Base-by-base conservation (phyloP, 1,139 yeast species). In the Fermentozyma sake region DNA sequence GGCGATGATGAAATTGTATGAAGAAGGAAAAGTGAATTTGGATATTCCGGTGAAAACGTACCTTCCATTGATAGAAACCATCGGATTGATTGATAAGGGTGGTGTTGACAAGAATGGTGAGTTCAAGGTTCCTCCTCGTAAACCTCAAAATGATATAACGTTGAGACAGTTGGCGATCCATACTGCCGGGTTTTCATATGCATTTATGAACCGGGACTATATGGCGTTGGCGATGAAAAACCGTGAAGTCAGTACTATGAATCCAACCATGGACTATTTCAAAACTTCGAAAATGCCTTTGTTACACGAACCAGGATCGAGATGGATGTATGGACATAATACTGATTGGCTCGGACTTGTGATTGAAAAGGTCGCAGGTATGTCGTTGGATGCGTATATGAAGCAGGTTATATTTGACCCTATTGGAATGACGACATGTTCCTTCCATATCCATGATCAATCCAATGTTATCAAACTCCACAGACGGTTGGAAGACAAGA, bases 261-360 rank as follows among this genome's bases (percentile, higher is more conserved):
- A 44, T 11, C 63, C 68, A 2, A 39, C 52, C 4, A 32, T 33
- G 30, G 51, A 47, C 12, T 47, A 51, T 17, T 62, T 61, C 34
- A 34, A 48, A 22, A 48, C 52, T 22, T 43, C 48, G 3, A 48
- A 54, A 33, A 49, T 49, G 29, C 79, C 79, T 0, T 54, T 75
- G 27, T 33, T 61, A 3, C 60, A 56, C 32, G 78, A 75, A 40
- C 81, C 81, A 2, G 80, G 80, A 2, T 48, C 70, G 1, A 40
- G 49, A 7, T 75, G 74, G 68, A 45, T 48, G 28, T 75, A 75
- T 43, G 80, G 81, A 11, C 61, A 61, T 28, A 59, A 64, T 28
- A 52, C 61, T 19, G 81, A 75, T 40, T 70, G 78, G 76, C 64
- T 70, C 4, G 79, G 80, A 2, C 48, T 59, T 18, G 55, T 71